These are phyloP conservation scores for Candida yuanshanica DNA, from an alignment of 805 yeast species.

Conservation along the genomic window DNA sequence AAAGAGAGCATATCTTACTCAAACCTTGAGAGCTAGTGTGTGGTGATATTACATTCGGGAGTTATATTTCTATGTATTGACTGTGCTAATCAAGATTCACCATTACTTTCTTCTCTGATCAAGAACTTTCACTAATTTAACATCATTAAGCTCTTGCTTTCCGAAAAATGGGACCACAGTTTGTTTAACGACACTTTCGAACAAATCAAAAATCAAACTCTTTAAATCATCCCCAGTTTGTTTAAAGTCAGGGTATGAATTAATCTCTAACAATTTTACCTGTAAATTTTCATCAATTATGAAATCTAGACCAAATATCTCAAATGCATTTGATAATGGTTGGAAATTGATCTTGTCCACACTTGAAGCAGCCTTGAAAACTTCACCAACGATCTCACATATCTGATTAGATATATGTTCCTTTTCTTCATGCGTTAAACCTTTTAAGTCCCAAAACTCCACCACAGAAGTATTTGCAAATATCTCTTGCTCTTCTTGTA, in stretches of 20 bases:
- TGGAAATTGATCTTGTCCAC: conserved; percentile 83
- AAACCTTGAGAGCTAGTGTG: too few species aligned
- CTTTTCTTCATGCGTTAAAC: conserved; percentile 32
- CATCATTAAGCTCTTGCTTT: conserved; percentile 6
- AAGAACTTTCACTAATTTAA: not conserved
- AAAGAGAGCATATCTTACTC: too few species aligned
- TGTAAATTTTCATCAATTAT: conserved; percentile 51
- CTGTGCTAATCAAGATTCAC: too few species aligned
- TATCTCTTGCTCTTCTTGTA: conserved; percentile 52
- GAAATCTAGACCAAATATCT: conserved; percentile 86
- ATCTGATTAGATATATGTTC: conserved; percentile 46
- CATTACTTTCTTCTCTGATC: not conserved
- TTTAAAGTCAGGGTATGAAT: conserved; percentile 93
- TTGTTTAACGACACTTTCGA: conserved; percentile 46
- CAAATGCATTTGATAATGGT: conserved; percentile 77
- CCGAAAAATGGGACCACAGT: conserved; percentile 46
- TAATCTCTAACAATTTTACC: conserved; percentile 73
- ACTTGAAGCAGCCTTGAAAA: conserved; percentile 73
- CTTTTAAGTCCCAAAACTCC: conserved; percentile 54
- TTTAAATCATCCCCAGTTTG: conserved; percentile 85
- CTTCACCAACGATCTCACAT: conserved; percentile 55
- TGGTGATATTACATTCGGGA: too few species aligned
- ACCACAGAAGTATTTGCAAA: conserved; percentile 43
- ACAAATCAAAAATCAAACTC: conserved; percentile 56
- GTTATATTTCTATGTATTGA: too few species aligned